Percentiles rank a stretch among this genome's conserved stretches.
Conservation (phyloP, 2,329 filamentous ascomycete species). For the Parascedosporium putredinis region DNA sequence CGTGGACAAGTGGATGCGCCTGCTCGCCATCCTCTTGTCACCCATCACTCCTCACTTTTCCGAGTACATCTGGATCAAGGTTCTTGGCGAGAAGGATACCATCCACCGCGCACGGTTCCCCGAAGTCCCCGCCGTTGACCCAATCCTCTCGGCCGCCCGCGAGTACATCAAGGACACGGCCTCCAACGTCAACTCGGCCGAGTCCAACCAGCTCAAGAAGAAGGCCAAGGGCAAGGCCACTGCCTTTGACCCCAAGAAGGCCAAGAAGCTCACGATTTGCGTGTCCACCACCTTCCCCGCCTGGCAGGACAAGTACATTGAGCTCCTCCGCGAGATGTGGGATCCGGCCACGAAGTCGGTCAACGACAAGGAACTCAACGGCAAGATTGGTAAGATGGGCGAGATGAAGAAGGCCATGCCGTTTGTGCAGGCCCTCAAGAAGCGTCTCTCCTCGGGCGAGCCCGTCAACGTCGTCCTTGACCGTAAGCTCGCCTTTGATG, state of each 20-base stretch:
- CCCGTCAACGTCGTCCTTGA: slow-evolving; percentile 60
- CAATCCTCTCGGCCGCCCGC: slow-evolving; percentile 63
- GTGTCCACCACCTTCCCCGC: slow-evolving; percentile 68
- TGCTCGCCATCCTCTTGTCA: slow-evolving; percentile 72
- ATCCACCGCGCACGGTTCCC: slow-evolving; percentile 77
- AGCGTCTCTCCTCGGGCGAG: slow-evolving; percentile 64
- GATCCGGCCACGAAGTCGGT: slow-evolving; percentile 47
- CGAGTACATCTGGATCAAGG: slow-evolving; percentile 88
- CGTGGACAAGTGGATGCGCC: slow-evolving; percentile 69
- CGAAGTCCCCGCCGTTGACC: slow-evolving; percentile 51
- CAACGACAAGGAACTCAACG: slow-evolving; percentile 73
- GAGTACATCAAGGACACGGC: slow-evolving; percentile 71
- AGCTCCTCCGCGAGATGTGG: slow-evolving; percentile 64
- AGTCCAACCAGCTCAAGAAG: slow-evolving; percentile 75
- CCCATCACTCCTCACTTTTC: slow-evolving; percentile 89
- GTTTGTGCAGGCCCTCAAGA: slow-evolving; percentile 83
- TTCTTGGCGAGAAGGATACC: slow-evolving; percentile 64
- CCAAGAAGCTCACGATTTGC: slow-evolving; percentile 85
- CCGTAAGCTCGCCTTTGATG: slow-evolving; percentile 78
- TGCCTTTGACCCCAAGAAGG: slow-evolving; percentile 78
- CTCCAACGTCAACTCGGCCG: slow-evolving; percentile 75
- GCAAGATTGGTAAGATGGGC: slow-evolving; percentile 67
- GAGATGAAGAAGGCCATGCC: slow-evolving; percentile 99
- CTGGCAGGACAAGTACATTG: slow-evolving; percentile 89
- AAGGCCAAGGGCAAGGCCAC: slow-evolving; percentile 84